Evolutionary conservation across 148 eudicot genomes (phyloP).

Genomic region (Vaccinium myrtillus): DNA sequence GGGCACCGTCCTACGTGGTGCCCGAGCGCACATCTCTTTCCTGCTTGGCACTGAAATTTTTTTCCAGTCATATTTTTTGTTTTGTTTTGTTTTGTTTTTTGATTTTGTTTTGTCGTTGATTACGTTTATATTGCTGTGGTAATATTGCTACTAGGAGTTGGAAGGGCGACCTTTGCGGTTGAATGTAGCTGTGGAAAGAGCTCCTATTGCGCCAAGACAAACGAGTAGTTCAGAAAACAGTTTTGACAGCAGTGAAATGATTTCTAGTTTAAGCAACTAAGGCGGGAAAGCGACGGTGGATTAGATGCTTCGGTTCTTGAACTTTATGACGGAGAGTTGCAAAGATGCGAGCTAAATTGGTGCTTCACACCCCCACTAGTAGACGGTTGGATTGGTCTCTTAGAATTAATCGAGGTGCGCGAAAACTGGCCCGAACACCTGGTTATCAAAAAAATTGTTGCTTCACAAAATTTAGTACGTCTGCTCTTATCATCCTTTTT

Average conservation of each 20-base stretch:
- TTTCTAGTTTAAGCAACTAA: constrained; percentile 30
- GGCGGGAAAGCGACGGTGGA: not conserved
- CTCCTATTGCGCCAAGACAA: constrained; percentile 28
- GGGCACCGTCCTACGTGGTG: too few species aligned
- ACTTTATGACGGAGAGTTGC: not conserved
- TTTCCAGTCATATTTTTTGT: not conserved
- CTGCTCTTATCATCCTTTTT: not conserved
- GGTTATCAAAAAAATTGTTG: not conserved
- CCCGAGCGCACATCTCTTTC: too few species aligned
- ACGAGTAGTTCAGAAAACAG: constrained; percentile 18
- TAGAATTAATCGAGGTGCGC: too few species aligned
- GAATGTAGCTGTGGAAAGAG: constrained; percentile 53
- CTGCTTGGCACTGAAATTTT: too few species aligned
- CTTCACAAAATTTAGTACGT: not conserved
- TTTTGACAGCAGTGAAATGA: constrained; percentile 31
- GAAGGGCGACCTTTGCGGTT: constrained; percentile 76
- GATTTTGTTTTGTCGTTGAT: not conserved
- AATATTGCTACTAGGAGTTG: constrained; percentile 44
- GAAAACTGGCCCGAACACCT: too few species aligned
- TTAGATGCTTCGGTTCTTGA: not conserved
- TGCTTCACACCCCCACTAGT: not conserved
- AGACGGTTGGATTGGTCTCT: too few species aligned
- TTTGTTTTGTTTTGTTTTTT: not conserved
- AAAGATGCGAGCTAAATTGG: not conserved
- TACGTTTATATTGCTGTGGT: constrained; percentile 3